Percentiles rank a stretch among this genome's conserved stretches.
These are phyloP conservation scores for Homolaphlyctis polyrhiza DNA, from an alignment of 371 early-diverging fungal species.

Conservation along the genomic window DNA sequence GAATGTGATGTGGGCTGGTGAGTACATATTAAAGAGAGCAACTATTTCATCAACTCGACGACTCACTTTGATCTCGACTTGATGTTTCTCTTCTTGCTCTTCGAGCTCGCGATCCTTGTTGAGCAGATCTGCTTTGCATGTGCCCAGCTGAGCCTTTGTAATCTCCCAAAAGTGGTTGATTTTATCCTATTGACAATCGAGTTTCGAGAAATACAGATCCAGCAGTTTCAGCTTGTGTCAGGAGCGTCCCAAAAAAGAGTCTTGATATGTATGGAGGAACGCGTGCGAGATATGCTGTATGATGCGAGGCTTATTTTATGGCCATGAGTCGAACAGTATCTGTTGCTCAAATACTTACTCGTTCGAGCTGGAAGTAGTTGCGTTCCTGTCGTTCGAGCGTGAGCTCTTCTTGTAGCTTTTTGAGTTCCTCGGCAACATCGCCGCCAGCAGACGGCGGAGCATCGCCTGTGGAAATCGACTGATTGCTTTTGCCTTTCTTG, in stretches of 20 bases:
- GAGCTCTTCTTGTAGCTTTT: constrained; percentile 36
- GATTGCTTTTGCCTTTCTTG: background rate
- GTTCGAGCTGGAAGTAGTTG: constrained; percentile 53
- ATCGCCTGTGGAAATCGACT: background rate
- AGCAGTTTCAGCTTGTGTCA: too few relatives aligned
- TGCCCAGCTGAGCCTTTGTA: constrained; percentile 41
- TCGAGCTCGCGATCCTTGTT: constrained; percentile 55
- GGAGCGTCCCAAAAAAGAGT: too few relatives aligned
- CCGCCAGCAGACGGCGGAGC: constrained; percentile 5
- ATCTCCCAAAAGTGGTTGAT: constrained; percentile 52
- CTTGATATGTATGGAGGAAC: too few relatives aligned
- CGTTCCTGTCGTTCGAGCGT: constrained; percentile 44
- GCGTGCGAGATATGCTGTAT: too few relatives aligned
- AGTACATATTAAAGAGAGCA: too few relatives aligned
- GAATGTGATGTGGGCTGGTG: too few relatives aligned
- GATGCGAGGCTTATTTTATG: too few relatives aligned
- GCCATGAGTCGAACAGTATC: too few relatives aligned
- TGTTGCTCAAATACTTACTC: constrained; percentile 31
- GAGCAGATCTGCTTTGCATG: constrained; percentile 35
- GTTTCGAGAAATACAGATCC: too few relatives aligned
- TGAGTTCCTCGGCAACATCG: constrained; percentile 36
- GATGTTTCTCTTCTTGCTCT: constrained; percentile 55
- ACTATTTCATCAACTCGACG: too few relatives aligned
- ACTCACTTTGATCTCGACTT: constrained; percentile 54
- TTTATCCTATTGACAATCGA: constrained; percentile 40